These are phyloP conservation scores for Samsoniella hepiali DNA, from an alignment of 2,329 filamentous ascomycete species.

Conservation along the genomic window DNA sequence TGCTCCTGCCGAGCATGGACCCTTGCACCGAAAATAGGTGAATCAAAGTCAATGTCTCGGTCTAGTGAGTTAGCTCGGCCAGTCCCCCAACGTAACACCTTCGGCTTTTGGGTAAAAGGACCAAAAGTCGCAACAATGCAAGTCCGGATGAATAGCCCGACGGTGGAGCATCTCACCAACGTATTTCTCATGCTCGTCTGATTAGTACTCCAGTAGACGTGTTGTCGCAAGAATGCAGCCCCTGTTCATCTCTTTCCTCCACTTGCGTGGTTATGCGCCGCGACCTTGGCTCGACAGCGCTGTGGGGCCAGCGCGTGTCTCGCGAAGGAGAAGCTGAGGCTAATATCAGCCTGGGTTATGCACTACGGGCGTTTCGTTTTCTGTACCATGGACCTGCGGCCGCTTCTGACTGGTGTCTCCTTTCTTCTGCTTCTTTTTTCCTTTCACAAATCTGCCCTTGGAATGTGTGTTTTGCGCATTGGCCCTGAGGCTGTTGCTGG, in stretches of 20 bases:
- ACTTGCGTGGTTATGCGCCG: neutral
- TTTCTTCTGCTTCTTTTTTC: neutral
- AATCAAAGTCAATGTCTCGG: slow-evolving; percentile 14
- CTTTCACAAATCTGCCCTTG: neutral
- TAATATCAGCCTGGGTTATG: neutral
- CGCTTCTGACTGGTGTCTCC: neutral
- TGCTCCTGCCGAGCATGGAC: neutral
- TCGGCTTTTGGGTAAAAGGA: too few species aligned
- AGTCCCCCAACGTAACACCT: too few species aligned
- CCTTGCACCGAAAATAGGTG: slow-evolving; percentile 12
- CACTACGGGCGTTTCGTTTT: neutral
- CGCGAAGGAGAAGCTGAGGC: neutral
- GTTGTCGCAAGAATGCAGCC: slow-evolving; percentile 6
- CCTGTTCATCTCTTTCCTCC: slow-evolving; percentile 16
- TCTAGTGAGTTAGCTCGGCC: neutral
- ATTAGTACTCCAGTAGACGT: neutral
- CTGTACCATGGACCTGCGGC: neutral
- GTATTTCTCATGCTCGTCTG: neutral
- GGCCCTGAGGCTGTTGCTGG: neutral
- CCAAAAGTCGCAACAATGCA: neutral
- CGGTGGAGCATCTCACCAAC: neutral
- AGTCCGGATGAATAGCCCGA: neutral
- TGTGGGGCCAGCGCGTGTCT: neutral
- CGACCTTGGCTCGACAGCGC: neutral
- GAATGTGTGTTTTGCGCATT: neutral